Conservation (phyloP, 2,329 filamentous ascomycete genomes). For the Amylocarpus encephaloides region DNA sequence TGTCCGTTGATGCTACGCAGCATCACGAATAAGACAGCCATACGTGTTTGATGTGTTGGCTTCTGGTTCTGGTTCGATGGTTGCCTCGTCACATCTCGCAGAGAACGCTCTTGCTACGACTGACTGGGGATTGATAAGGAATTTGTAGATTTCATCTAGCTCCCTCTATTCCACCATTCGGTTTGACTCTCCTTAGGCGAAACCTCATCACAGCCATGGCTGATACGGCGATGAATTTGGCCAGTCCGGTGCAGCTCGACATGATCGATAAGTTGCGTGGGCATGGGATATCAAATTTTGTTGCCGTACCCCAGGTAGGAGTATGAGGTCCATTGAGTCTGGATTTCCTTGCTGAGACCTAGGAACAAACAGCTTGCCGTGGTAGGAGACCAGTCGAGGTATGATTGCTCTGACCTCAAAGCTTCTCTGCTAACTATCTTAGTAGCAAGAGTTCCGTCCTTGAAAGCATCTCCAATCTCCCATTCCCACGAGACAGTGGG, state of each 20-base stretch:
- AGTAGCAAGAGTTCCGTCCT: slow-evolving; percentile 33
- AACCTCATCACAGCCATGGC: neutral
- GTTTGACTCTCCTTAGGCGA: neutral
- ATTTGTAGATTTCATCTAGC: neutral
- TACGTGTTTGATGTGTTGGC: neutral
- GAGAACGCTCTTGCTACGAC: neutral
- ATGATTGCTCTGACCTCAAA: neutral
- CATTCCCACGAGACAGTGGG: slow-evolving; percentile 34
- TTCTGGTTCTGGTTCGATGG: neutral
- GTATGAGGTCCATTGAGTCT: slow-evolving; percentile 36
- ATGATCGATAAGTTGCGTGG: slow-evolving; percentile 18
- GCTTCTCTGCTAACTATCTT: slow-evolving; percentile 1
- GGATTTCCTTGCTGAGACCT: slow-evolving; percentile 15
- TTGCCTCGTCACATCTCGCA: neutral
- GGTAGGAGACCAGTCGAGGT: slow-evolving; percentile 34
- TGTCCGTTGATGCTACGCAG: neutral
- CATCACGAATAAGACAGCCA: neutral
- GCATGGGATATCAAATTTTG: slow-evolving; percentile 15
- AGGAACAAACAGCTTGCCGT: slow-evolving; percentile 33
- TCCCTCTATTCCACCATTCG: neutral
- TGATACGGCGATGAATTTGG: slow-evolving; percentile 3
- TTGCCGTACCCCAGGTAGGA: slow-evolving; percentile 25
- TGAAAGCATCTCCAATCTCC: slow-evolving; percentile 30
- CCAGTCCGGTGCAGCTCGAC: slow-evolving; percentile 10
- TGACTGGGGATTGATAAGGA: too few species aligned